Percentiles rank a stretch among this genome's conserved stretches.
phyloP scores from a whole-genome alignment of 805 yeast species.

The Candida silvicultrix region DNA sequence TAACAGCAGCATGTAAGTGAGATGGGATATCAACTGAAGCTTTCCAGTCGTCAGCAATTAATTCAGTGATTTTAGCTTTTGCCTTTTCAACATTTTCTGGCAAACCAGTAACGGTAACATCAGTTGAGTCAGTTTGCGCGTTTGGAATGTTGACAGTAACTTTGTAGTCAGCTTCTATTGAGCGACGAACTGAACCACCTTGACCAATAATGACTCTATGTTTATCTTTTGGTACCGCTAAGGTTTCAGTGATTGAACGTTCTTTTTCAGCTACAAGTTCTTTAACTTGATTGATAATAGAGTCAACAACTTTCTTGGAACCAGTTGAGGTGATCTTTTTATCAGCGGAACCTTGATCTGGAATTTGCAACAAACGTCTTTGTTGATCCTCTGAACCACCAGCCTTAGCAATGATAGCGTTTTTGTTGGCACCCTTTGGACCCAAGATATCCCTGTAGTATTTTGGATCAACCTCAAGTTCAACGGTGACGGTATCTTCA shows the following conservation, averaged over 20 bases:
- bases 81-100: conserved; percentile 62
- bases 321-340: conserved; percentile 62
- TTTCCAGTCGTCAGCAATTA: conserved; percentile 54
- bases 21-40: conserved; percentile 52
- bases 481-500: conserved; percentile 51
- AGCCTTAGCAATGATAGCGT: conserved; percentile 69
- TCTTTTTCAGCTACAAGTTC: conserved; percentile 60
- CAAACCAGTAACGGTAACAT: conserved; percentile 54
- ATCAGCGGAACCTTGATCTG: conserved; percentile 58
- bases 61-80: conserved; percentile 49
- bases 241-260: conserved; percentile 43
- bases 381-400: conserved; percentile 57
- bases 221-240: conserved; percentile 62
- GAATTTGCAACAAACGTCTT: conserved; percentile 58
- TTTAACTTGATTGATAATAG: conserved; percentile 56
- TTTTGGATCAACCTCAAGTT: conserved; percentile 63
- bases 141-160: conserved; percentile 66
- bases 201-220: conserved; percentile 79
- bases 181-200: conserved; percentile 68
- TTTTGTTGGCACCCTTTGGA: conserved; percentile 64
- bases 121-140: conserved; percentile 39
- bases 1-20: conserved; percentile 48
- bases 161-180: conserved; percentile 61
- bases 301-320: conserved; percentile 64
- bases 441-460: conserved; percentile 77